phyloP scores from a whole-genome alignment of 179 eudicot species.

The Corrigiola litoralis region DNA sequence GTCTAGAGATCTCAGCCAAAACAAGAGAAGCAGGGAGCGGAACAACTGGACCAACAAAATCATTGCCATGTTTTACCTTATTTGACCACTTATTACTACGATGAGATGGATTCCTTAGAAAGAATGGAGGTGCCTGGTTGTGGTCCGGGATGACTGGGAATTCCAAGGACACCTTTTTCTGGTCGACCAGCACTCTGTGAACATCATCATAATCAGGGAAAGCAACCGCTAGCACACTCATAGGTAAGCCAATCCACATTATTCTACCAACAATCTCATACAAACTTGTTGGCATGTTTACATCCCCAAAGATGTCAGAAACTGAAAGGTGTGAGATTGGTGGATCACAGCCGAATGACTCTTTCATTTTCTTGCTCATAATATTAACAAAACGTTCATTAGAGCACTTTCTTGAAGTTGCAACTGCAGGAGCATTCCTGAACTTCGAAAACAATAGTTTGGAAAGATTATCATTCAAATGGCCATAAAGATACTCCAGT shows the following conservation, averaged over 20 bases:
- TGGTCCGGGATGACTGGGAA: constrained; percentile 50
- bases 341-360: constrained; percentile 32
- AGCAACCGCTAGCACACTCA: constrained; percentile 42
- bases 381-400: constrained; percentile 30
- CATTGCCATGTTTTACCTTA: constrained; percentile 37
- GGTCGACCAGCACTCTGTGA: constrained; percentile 23
- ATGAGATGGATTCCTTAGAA: constrained; percentile 42
- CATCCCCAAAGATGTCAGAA: constrained; percentile 42
- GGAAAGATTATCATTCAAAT: constrained; percentile 42
- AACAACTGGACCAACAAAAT: constrained; percentile 60
- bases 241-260: constrained; percentile 52
- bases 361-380: constrained; percentile 44
- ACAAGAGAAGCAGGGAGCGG: constrained; percentile 53
- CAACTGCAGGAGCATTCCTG: constrained; percentile 14
- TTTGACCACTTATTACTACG: constrained; percentile 53
- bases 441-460: constrained; percentile 27
- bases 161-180: constrained; percentile 39
- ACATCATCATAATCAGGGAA: constrained; percentile 41
- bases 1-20: constrained; percentile 32
- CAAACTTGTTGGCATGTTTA: constrained; percentile 46
- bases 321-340: constrained; percentile 26
- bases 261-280: constrained; percentile 50
- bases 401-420: constrained; percentile 19
- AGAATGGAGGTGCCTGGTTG: constrained; percentile 58
- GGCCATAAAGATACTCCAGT: constrained; percentile 46